Evolutionary conservation across 345 rosid genomes (phyloP).

Genomic region (Aquilaria malaccensis): DNA sequence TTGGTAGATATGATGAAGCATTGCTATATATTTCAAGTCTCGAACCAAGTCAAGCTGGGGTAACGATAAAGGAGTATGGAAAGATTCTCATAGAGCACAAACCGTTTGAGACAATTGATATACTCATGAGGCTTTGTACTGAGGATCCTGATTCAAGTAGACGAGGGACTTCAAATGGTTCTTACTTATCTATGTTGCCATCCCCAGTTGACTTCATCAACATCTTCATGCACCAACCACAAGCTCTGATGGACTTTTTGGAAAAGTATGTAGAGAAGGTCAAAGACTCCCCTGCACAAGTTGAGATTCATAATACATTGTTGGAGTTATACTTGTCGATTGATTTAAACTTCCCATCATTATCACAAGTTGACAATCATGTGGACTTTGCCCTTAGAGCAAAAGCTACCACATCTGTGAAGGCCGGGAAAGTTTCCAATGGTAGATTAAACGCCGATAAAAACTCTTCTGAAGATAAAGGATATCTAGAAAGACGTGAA

Average conservation of each 20-base stretch:
- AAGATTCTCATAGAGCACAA: constrained; percentile 92
- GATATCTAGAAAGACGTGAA: constrained; percentile 46
- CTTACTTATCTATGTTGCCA: constrained; percentile 78
- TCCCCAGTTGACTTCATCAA: constrained; percentile 97
- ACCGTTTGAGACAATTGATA: constrained; percentile 73
- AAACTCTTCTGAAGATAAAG: constrained; percentile 32
- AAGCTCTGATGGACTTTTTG: constrained; percentile 81
- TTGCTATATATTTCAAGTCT: constrained; percentile 87
- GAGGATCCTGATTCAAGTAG: constrained; percentile 53
- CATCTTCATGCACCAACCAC: constrained; percentile 80
- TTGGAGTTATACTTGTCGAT: constrained; percentile 84
- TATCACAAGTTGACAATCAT: constrained; percentile 50
- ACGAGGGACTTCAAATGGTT: constrained; percentile 55
- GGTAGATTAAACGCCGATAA: constrained; percentile 35
- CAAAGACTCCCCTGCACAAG: constrained; percentile 97
- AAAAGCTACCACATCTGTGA: constrained; percentile 29
- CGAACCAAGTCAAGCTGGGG: constrained; percentile 96
- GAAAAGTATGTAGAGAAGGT: constrained; percentile 75
- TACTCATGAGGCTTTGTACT: constrained; percentile 86
- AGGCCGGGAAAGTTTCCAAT: constrained; percentile 29
- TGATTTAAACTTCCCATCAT: constrained; percentile 82
- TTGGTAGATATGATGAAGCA: constrained; percentile 91
- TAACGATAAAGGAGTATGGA: constrained; percentile 92
- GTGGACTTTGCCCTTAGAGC: constrained; percentile 33
- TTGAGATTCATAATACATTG: constrained; percentile 90